A percentile compares a stretch with the other conserved stretches of the same genome.
These are phyloP conservation scores for Rhododendron simsii DNA, from an alignment of 148 eudicot genomes.

Conservation along the genomic window DNA sequence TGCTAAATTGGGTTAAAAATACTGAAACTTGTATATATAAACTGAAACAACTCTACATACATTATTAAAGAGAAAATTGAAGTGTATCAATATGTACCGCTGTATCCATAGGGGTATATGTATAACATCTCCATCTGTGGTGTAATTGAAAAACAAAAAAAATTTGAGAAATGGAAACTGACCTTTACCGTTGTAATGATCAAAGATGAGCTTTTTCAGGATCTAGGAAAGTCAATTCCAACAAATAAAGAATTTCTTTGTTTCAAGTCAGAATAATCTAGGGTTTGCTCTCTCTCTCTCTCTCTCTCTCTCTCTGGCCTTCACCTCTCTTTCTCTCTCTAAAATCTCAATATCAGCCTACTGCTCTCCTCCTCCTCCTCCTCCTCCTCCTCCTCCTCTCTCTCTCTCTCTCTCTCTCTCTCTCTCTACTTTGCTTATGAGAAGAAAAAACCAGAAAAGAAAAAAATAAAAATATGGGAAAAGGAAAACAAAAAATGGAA, in stretches of 20 bases:
- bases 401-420: constrained; percentile 4
- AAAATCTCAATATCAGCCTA: neutral
- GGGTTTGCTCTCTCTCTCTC: constrained; percentile 7
- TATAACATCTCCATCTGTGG: neutral
- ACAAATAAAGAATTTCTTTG: constrained; percentile 4
- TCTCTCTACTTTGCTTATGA: constrained; percentile 8
- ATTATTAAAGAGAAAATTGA: neutral
- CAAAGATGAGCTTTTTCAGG: constrained; percentile 7
- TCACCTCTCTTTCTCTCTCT: neutral
- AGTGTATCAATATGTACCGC: neutral
- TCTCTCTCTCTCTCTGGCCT: too few species aligned
- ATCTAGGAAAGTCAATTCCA: neutral
- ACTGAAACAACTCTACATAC: neutral
- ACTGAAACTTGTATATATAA: neutral
- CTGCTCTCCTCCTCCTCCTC: neutral
- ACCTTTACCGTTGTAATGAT: constrained; percentile 3
- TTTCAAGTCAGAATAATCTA: constrained; percentile 12
- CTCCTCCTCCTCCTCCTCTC: neutral
- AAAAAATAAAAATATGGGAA: neutral
- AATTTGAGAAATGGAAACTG: constrained; percentile 8
- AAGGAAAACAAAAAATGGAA: neutral
- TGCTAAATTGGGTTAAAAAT: neutral
- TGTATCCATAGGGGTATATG: neutral
- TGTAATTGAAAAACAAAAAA: neutral
- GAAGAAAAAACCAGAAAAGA: neutral